Percentiles rank a stretch among this genome's conserved stretches.
phyloP scores from a whole-genome alignment of 2,329 filamentous ascomycete genomes.

The Epichloe aotearoae region DNA sequence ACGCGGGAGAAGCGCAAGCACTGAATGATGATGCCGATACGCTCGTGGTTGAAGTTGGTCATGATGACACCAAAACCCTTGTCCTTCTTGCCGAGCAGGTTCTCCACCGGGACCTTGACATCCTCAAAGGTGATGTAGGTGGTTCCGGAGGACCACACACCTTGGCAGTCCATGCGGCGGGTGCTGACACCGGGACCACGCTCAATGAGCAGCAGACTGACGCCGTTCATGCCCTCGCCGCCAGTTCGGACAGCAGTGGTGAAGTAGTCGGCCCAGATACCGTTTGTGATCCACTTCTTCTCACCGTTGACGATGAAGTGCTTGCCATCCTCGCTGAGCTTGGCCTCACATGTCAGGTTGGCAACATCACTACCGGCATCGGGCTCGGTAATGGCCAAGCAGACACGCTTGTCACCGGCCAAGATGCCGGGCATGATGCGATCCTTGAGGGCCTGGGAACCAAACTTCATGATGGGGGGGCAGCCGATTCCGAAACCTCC shows the following conservation, averaged over 20 bases:
- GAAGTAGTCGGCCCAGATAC: slow-evolving; percentile 94
- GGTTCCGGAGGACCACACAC: slow-evolving; percentile 88
- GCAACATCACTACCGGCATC: slow-evolving; percentile 93
- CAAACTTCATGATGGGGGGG: slow-evolving; percentile 85
- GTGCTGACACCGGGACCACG: slow-evolving; percentile 80
- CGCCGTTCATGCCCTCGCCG: slow-evolving; percentile 79
- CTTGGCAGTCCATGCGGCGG: slow-evolving; percentile 94
- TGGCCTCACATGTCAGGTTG: slow-evolving; percentile 89
- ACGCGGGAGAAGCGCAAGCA: slow-evolving; percentile 89
- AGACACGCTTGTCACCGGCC: slow-evolving; percentile 90
- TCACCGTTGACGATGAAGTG: slow-evolving; percentile 99
- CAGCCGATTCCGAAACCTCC: slow-evolving; percentile 94
- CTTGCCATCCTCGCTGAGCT: slow-evolving; percentile 88
- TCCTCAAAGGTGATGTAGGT: slow-evolving; percentile 98
- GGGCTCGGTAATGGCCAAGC: slow-evolving; percentile 91
- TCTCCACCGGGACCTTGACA: slow-evolving; percentile 98
- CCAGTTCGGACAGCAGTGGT: slow-evolving; percentile 91
- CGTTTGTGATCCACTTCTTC: slow-evolving; percentile 99
- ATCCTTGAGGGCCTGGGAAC: slow-evolving; percentile 70
- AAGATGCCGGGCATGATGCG: slow-evolving; percentile 82
- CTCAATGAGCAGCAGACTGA: slow-evolving; percentile 86
- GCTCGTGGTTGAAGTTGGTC: slow-evolving; percentile 99
- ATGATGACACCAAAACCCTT: slow-evolving; percentile 98
- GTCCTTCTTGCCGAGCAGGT: slow-evolving; percentile 95
- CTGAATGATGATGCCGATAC: slow-evolving; percentile 97